A percentile compares a stretch with the other conserved stretches of the same genome.
phyloP scores from a whole-genome alignment of 2,329 filamentous ascomycete species.

The Sclerotinia minor region DNA sequence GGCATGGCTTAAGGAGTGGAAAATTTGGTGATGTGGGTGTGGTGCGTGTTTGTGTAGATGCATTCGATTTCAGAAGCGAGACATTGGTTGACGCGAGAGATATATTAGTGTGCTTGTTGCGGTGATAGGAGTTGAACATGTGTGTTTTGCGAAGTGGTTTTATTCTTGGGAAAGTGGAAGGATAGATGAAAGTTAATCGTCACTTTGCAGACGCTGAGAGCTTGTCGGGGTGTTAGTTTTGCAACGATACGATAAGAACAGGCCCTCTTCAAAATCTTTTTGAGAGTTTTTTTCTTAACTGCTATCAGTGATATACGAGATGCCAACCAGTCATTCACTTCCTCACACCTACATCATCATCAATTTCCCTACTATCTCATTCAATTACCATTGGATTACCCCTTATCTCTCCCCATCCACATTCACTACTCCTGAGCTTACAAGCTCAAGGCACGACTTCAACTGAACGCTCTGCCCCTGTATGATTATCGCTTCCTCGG shows the following conservation, averaged over 20 bases:
- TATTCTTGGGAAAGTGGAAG: not conserved
- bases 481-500: not conserved
- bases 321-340: not conserved
- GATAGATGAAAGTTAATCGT: not conserved
- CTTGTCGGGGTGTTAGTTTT: not conserved
- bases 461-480: not conserved
- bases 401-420: no score
- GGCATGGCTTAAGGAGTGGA: slow-evolving; percentile 16
- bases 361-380: not conserved
- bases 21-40: not conserved
- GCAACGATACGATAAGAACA: not conserved
- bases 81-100: not conserved
- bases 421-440: not conserved
- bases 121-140: not conserved
- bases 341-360: no score
- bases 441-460: not conserved
- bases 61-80: not conserved
- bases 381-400: not conserved
- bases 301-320: not conserved
- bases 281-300: not conserved
- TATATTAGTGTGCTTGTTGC: not conserved
- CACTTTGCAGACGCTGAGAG: not conserved
- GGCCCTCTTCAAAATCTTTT: not conserved
- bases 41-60: not conserved
- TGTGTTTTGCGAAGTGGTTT: not conserved